Evolutionary conservation across 257 asterid species (phyloP), one percentile per base, ranked within the genome.

Genomic region (Penstemon davidsonii): DNA sequence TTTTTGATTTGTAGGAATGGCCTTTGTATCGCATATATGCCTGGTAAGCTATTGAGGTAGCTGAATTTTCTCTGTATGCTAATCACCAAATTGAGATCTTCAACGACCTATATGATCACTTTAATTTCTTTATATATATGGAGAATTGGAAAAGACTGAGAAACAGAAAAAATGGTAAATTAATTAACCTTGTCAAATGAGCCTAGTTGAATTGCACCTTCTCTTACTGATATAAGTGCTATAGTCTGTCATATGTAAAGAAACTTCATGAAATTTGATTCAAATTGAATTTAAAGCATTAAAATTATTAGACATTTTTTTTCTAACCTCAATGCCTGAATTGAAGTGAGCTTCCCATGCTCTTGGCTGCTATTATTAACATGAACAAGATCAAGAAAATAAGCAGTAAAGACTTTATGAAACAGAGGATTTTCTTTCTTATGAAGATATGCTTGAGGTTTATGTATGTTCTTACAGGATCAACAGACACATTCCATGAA

Each of bases 301-400:
- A 5, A 18, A 3, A 3, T 8, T 65, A 19, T 42, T 5, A 49
- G 6, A 7, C 6, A 19, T 50, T 62, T 53, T 59, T 50, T 62
- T 53, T 59, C 56, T 66, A 15, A 85, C 96, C 95, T 90, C 91
- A 75, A 90, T 87, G 79, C 97, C 97, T 62, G 97, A 86, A 71
- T 76, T 81, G 73, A 90, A 90, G 74, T 87, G 97, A 75, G 82
- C 82, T 56, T 88, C 97, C 97, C 96, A 87, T 74, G 88, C 88
- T 79, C 85, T 87, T 59, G 97, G 96, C 70, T 87, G 91, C 97
- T 90, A 80, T 64, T 38, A 49, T 52, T 36, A 49, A 3, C 4
- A 6, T 46, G 51, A 63, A 58, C 49, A 4, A 49, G 3, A 59
- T 9, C 64, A 15, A 63, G 63, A 65, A 69, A 66, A 60, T 46